Evolutionary conservation across 1,139 yeast species (phyloP).

Genomic region (Oligophagozyma castellii): DNA sequence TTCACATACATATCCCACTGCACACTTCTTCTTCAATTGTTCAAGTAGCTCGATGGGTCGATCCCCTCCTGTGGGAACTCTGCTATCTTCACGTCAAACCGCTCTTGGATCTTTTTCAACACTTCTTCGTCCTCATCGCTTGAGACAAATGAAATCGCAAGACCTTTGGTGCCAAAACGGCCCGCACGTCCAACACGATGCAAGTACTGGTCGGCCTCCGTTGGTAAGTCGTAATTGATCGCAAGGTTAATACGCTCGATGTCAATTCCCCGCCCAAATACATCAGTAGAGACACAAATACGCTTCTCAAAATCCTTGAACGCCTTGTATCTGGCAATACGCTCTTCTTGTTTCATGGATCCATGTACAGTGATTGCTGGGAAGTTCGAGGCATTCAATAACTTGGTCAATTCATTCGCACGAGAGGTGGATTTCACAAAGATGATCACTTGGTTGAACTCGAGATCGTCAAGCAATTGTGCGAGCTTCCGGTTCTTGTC

Average conservation of each 20-base stretch:
- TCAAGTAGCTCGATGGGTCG: slow-evolving; percentile 96
- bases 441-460: slow-evolving; percentile 95
- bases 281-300: slow-evolving; percentile 96
- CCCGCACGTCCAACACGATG: slow-evolving; percentile 99
- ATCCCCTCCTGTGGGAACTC: slow-evolving; percentile 98
- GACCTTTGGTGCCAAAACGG: slow-evolving; percentile 98
- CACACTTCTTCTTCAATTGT: slow-evolving; percentile 41
- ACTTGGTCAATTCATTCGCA: slow-evolving; percentile 82
- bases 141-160: slow-evolving; percentile 83
- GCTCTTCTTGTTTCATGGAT: slow-evolving; percentile 93
- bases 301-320: slow-evolving; percentile 98
- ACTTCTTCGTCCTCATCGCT: slow-evolving; percentile 81
- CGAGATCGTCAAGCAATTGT: slow-evolving; percentile 84
- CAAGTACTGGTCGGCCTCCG: slow-evolving; percentile 92
- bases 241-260: slow-evolving; percentile 97
- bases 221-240: slow-evolving; percentile 82
- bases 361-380: slow-evolving; percentile 97
- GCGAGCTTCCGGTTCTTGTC: slow-evolving; percentile 91
- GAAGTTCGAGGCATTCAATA: slow-evolving; percentile 86
- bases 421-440: slow-evolving; percentile 87
- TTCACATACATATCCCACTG: no score
- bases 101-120: slow-evolving; percentile 84
- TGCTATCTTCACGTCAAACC: slow-evolving; percentile 90
- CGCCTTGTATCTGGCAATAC: slow-evolving; percentile 90
- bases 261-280: slow-evolving; percentile 98